phyloP scores from a whole-genome alignment of 139 green algal genomes.

The Volvox reticuliferus region DNA sequence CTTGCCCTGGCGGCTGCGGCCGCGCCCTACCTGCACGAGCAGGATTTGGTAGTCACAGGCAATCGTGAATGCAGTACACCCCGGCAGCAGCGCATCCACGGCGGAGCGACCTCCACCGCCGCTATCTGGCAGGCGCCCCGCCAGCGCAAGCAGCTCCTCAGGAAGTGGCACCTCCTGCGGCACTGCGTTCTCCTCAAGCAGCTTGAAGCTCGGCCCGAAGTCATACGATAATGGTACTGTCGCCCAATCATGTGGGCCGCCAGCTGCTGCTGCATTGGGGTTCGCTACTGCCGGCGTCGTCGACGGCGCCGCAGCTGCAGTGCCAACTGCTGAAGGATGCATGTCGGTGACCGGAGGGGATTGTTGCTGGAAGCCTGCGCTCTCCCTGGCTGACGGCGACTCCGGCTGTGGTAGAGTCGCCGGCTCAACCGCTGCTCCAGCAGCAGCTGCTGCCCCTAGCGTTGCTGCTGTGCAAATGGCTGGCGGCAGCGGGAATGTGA shows the following conservation, averaged over 20 bases:
- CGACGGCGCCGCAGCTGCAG: background rate
- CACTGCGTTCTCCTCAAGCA: background rate
- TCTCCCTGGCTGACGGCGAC: background rate
- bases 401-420: background rate
- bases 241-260: background rate
- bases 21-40: conserved; percentile 1
- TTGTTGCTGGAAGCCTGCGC: background rate
- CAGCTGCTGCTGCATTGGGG: too few species aligned
- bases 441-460: background rate
- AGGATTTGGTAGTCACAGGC: background rate
- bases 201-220: background rate
- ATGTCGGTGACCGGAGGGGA: too few species aligned
- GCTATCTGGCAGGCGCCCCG: background rate
- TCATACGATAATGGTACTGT: background rate
- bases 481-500: background rate
- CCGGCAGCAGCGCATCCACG: background rate
- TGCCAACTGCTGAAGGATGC: background rate
- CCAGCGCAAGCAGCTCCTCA: background rate
- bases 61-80: conserved; percentile 4
- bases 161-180: background rate
- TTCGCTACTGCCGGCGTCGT: background rate
- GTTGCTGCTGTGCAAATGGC: background rate
- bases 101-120: background rate
- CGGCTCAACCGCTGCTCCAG: background rate
- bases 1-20: too few species aligned